Base-by-base conservation (phyloP, 2,329 filamentous ascomycete species). In the Neoascochyta sp. region DNA sequence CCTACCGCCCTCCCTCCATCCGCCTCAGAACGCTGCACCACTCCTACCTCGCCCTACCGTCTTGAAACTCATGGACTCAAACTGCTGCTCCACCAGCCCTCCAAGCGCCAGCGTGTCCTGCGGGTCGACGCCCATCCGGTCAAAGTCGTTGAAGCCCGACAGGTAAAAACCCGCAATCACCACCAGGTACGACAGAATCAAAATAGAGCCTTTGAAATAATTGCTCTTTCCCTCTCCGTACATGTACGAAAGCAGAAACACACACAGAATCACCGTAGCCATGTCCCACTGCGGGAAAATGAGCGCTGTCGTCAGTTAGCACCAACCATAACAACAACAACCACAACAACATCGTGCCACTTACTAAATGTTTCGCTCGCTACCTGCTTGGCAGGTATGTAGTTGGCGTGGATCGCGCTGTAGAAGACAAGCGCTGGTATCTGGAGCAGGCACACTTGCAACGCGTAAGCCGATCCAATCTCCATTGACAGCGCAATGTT, bases 251-350 rank as follows among this genome's bases (percentile, higher is more conserved):
- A 98, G 78, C 34, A 98, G 69, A 69, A 98, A 95, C 11, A 98
- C 88, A 54, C 90, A 95, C 10, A 98, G 69, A 37, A 96, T 95
- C 10, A 96, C 87, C 1, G 86, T 95, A 9, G 96, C 82, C 86
- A 98, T 93, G 62, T 98, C 92, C 90, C 90, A 98, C 63, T 98
- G 92, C 1, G 92, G 92, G 68, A 98, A 96, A 24, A 96, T 86
- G 18, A 98, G 76, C 19, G 80, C 85, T 62, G 24, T 22, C n/a
- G 1, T 16, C 9, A 9, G 41, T 52, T 36, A 57, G 47, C 15
- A 9, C 5, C 2, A 15, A 26, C 5, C 6, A n/a, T n/a, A n/a
- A n/a, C n/a, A n/a, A n/a, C n/a, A n/a, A n/a, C n/a, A n/a, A n/a
- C n/a, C n/a, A n/a, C n/a, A n/a, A n/a, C n/a, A n/a, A n/a, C n/a